These are phyloP conservation scores for Oidiodendron maius DNA, from an alignment of 495 filamentous ascomycete species.

Conservation along the genomic window DNA sequence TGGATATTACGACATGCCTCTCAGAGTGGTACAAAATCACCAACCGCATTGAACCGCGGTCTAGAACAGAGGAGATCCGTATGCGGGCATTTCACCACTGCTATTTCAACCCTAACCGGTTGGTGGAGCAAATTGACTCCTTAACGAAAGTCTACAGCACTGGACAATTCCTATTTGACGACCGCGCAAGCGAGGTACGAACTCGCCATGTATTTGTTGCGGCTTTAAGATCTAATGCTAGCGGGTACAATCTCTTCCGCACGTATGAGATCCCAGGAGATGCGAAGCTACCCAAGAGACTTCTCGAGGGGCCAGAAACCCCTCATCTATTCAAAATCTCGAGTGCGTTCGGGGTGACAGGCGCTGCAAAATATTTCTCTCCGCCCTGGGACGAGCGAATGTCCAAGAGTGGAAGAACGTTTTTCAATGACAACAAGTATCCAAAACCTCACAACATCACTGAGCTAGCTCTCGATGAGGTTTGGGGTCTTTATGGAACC, in stretches of 20 bases:
- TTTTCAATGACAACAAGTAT: conserved; percentile 10
- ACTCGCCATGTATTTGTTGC: conserved; percentile 18
- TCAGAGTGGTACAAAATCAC: conserved; percentile 15
- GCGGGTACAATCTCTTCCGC: conserved; percentile 15
- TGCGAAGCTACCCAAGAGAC: conserved; percentile 3
- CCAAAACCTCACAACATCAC: conserved; percentile 20
- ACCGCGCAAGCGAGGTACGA: conserved; percentile 4
- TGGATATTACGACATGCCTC: conserved; percentile 17
- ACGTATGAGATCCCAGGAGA: conserved; percentile 9
- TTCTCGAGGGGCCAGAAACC: conserved; percentile 11
- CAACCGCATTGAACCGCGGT: conserved; percentile 1
- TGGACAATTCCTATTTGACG: conserved; percentile 11
- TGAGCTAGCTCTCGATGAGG: conserved; percentile 20
- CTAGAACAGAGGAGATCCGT: conserved; percentile 9
- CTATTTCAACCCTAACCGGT: conserved; percentile 13
- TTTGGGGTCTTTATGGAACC: conserved; percentile 17
- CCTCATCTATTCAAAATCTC: conserved; percentile 15
- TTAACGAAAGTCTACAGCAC: conserved; percentile 12
- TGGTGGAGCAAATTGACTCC: conserved; percentile 14
- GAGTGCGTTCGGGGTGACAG: conserved; percentile 15
- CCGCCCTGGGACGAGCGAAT: conserved; percentile 11
- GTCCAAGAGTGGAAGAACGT: conserved; percentile 1
- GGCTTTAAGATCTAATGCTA: conserved; percentile 6
- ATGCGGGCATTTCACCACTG: conserved; percentile 10
- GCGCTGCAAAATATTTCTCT: conserved; percentile 15